Evolutionary conservation across 805 yeast species (phyloP).

Genomic region (Lipomyces chichibuensis): DNA sequence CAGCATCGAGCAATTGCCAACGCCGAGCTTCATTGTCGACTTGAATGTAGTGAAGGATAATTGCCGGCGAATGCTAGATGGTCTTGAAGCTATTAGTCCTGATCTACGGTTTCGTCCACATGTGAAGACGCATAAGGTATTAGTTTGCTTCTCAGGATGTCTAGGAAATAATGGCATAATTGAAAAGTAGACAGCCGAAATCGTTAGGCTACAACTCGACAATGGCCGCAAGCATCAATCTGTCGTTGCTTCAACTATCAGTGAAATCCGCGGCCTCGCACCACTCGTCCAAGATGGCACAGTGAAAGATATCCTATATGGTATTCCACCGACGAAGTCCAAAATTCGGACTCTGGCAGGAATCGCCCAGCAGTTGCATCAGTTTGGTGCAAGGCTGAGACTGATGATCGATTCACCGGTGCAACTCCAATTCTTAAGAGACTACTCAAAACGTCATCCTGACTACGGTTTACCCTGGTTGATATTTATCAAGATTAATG

Average conservation of each 20-base stretch:
- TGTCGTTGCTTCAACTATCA: slow-evolving; percentile 68
- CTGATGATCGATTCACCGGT: slow-evolving; percentile 64
- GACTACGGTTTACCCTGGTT: slow-evolving; percentile 54
- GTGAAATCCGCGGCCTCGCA: slow-evolving; percentile 62
- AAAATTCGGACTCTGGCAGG: slow-evolving; percentile 51
- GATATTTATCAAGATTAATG: slow-evolving; percentile 66
- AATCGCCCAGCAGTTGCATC: slow-evolving; percentile 44
- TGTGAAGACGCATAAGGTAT: slow-evolving; percentile 70
- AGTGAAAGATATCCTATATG: slow-evolving; percentile 54
- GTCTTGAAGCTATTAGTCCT: slow-evolving; percentile 46
- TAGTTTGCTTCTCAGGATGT: neutral
- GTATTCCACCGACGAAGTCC: slow-evolving; percentile 61
- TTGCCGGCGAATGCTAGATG: slow-evolving; percentile 54
- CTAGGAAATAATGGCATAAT: neutral
- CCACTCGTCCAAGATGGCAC: slow-evolving; percentile 49
- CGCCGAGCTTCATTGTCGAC: slow-evolving; percentile 62
- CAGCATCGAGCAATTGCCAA: slow-evolving; percentile 53
- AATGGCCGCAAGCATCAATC: slow-evolving; percentile 48
- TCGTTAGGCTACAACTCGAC: slow-evolving; percentile 54
- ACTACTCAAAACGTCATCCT: slow-evolving; percentile 26
- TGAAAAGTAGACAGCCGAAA: slow-evolving; percentile 55
- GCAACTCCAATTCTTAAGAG: slow-evolving; percentile 51
- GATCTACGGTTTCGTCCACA: slow-evolving; percentile 63
- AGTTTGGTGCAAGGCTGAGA: slow-evolving; percentile 41
- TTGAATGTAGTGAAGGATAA: slow-evolving; percentile 49